Evolutionary conservation across 23 red algal genomes (phyloP).

Genomic region (Gracilaria domingensis): DNA sequence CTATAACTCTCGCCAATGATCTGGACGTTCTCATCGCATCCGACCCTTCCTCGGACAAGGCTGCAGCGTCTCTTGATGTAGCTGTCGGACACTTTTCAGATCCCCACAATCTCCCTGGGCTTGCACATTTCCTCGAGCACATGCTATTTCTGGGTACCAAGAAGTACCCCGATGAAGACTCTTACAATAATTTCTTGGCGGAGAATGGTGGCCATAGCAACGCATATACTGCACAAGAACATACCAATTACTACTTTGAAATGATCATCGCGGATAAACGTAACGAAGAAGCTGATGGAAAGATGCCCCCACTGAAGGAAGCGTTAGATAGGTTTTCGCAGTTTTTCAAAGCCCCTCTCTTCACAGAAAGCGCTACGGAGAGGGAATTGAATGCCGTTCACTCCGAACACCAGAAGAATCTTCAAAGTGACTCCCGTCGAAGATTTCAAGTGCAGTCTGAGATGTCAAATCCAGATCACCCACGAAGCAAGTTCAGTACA

Average conservation of each 20-base stretch:
- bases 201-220: constrained; percentile 92
- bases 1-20: constrained; percentile 75
- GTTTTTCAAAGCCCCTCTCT: constrained; percentile 93
- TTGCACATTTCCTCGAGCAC: constrained; percentile 96
- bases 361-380: constrained; percentile 81
- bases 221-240: constrained; percentile 90
- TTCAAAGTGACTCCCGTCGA: constrained; percentile 83
- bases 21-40: constrained; percentile 81
- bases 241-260: constrained; percentile 90
- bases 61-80: constrained; percentile 88
- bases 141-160: constrained; percentile 97
- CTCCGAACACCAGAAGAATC: constrained; percentile 94
- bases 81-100: constrained; percentile 84
- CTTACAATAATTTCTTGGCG: constrained; percentile 86
- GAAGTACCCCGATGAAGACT: constrained; percentile 89
- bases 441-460: constrained; percentile 73
- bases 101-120: constrained; percentile 72
- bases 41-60: constrained; percentile 82
- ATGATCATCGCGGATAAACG: constrained; percentile 59
- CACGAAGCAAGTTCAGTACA: constrained; percentile 89
- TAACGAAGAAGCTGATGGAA: constrained; percentile 18
- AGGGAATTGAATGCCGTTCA: constrained; percentile 96
- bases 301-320: constrained; percentile 70
- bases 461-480: constrained; percentile 73
- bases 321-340: constrained; percentile 97